A percentile compares a stretch with the other conserved stretches of the same genome.
Conservation (phyloP, 208 protist species). For the Angomonas desouzai region DNA sequence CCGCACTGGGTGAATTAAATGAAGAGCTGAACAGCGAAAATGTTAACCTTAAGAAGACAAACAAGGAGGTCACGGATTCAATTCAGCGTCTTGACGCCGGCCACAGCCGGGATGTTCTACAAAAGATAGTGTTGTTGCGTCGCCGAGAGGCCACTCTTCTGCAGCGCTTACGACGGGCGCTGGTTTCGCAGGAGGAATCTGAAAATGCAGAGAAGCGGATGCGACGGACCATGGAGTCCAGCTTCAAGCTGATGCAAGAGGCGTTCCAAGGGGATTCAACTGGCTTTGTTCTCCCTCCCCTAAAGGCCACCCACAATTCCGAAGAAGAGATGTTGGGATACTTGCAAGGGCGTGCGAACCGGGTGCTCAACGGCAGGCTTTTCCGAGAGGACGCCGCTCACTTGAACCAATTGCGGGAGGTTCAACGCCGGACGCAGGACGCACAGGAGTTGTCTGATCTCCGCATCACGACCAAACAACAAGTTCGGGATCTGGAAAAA, state of each 20-base stretch:
- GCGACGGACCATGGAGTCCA: constrained; percentile 44
- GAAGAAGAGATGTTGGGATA: constrained; percentile 59
- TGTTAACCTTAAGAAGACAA: constrained; percentile 29
- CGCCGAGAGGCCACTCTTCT: constrained; percentile 75
- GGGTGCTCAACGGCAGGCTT: constrained; percentile 49
- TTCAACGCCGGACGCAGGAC: constrained; percentile 55
- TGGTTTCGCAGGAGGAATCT: constrained; percentile 48
- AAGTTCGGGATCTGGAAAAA: constrained; percentile 24
- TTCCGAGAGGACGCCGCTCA: constrained; percentile 77
- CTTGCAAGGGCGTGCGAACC: constrained; percentile 39
- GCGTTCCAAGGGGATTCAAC: constrained; percentile 51
- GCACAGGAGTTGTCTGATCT: constrained; percentile 44
- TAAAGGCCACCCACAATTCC: constrained; percentile 31
- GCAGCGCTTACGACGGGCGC: constrained; percentile 64
- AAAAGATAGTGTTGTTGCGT: constrained; percentile 80
- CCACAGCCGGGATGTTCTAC: constrained; percentile 53
- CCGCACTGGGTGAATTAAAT: constrained; percentile 28
- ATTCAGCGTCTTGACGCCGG: constrained; percentile 33
- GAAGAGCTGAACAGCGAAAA: constrained; percentile 58
- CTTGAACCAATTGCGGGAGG: constrained; percentile 56
- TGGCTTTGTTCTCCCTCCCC: constrained; percentile 75
- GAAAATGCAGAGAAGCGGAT: constrained; percentile 30
- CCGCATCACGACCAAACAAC: constrained; percentile 28
- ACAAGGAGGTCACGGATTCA: constrained; percentile 51
- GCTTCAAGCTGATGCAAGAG: constrained; percentile 60